These are phyloP conservation scores for Phytopythium vexans DNA, from an alignment of 352 stramenopile species.

Conservation along the genomic window DNA sequence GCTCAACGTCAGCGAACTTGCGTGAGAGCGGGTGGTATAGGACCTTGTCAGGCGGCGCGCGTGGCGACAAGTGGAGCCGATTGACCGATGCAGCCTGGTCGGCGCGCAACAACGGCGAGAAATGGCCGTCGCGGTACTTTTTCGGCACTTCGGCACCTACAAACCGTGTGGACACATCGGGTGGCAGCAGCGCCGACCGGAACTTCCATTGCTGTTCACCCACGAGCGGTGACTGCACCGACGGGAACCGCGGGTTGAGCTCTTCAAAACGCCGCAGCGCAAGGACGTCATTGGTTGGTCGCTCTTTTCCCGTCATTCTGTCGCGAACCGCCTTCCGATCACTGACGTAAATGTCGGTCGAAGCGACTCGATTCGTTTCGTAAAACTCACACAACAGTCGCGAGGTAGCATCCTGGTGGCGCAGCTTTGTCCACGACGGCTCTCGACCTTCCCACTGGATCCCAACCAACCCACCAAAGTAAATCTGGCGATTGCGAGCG, in stretches of 20 bases:
- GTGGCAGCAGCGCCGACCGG: conserved; percentile 39
- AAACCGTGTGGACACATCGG: conserved; percentile 49
- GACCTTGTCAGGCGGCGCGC: conserved; percentile 8
- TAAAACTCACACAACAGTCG: conserved; percentile 26
- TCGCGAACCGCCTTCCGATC: background rate
- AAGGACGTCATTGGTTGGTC: background rate
- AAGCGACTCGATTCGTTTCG: background rate
- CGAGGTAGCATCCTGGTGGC: conserved; percentile 33
- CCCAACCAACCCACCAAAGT: conserved; percentile 40
- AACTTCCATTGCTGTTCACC: conserved; percentile 51
- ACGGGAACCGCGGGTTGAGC: conserved; percentile 63
- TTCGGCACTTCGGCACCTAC: conserved; percentile 48
- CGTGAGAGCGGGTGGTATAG: conserved; percentile 21
- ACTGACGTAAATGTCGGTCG: too few relatives aligned
- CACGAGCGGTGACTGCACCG: conserved; percentile 38
- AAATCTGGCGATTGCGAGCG: conserved; percentile 22
- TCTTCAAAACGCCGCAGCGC: conserved; percentile 32
- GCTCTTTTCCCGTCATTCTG: too few relatives aligned
- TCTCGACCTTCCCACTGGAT: conserved; percentile 38
- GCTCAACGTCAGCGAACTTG: conserved; percentile 15
- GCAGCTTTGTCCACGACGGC: conserved; percentile 43
- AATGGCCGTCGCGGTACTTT: conserved; percentile 50
- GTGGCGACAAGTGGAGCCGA: conserved; percentile 35
- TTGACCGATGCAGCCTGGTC: conserved; percentile 49
- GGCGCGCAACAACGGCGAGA: conserved; percentile 40